Base-by-base conservation (phyloP, 108 stramenopile genomes). In the Fragilaria crotonensis region DNA sequence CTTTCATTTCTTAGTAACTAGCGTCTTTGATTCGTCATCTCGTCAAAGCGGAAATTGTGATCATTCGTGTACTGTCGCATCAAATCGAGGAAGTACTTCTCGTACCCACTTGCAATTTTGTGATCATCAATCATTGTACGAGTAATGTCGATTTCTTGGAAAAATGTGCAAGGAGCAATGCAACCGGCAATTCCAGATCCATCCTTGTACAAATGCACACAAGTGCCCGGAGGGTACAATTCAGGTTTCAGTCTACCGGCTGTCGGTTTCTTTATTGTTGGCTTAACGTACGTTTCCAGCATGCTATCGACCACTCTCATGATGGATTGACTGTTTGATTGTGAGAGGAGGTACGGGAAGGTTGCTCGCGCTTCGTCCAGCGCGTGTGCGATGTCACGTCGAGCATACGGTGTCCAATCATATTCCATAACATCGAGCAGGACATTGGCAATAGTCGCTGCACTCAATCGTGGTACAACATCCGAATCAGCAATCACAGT, bases 401-500 rank as follows among this genome's bases (percentile, higher is more conserved):
- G 25, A 20, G 52, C 68, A 1, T 45, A 20, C 2, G 67, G 67
- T 18, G 68, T 61, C 66, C 66, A 76, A 25, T 76, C 64, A 57
- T 67, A 71, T 3, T 48, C 33, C 52, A 71, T 54, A 25, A 76
- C 29, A 45, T 69, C 59, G 21, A 71, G 54, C 22, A 67, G 25
- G 4, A 49, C 61, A 52, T 76, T 71, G 21, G 26, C 60, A 19
- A 77, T 44, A 5, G 71, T 46, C 0, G 59, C 57, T 23, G 58
- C 71, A 22, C 60, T 63, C 63, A 77, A 46, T 11, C 76, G 46
- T 18, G 76, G 71, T 1, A 77, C 58, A 27, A 65, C 41, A 61
- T 77, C 76, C 0, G 71, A 65, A 41, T 77, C 76, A 30, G 21
- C 54, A 27, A 77, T 57, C 22, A 77, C 67, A 14, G 71, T 72